These are phyloP conservation scores for Cercospora sp. DNA, from an alignment of 2,329 filamentous ascomycete species.

Conservation along the genomic window DNA sequence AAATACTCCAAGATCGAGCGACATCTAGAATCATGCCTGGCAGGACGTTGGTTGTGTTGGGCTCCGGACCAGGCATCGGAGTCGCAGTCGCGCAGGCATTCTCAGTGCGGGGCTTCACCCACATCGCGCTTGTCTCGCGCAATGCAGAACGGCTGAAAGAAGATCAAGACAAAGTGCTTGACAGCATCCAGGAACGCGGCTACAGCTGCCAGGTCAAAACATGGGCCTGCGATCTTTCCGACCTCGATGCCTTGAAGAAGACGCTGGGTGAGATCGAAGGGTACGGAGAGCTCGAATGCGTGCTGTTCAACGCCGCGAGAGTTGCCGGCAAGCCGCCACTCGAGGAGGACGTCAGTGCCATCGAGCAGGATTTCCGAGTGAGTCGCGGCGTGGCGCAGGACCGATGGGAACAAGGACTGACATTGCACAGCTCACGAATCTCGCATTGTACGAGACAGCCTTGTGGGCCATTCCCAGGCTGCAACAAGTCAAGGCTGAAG, in stretches of 20 bases:
- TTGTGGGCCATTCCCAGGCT: slow-evolving; percentile 51
- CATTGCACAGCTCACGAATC: slow-evolving; percentile 46
- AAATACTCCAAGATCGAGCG: not conserved
- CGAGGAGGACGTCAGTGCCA: slow-evolving; percentile 46
- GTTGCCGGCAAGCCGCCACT: slow-evolving; percentile 49
- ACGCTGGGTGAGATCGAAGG: slow-evolving; percentile 48
- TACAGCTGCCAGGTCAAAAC: slow-evolving; percentile 47
- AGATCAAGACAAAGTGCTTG: slow-evolving; percentile 35
- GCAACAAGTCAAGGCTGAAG: slow-evolving; percentile 37
- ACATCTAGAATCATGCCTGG: slow-evolving; percentile 28
- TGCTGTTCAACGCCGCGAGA: slow-evolving; percentile 57
- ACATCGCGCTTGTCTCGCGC: slow-evolving; percentile 53
- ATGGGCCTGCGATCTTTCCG: slow-evolving; percentile 49
- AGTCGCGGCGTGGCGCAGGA: not conserved
- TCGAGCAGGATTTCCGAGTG: slow-evolving; percentile 55
- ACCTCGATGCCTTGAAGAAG: slow-evolving; percentile 42
- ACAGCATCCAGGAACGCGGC: slow-evolving; percentile 37
- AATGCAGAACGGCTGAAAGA: slow-evolving; percentile 45
- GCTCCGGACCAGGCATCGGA: slow-evolving; percentile 54
- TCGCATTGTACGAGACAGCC: slow-evolving; percentile 52
- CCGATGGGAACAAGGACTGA: not conserved
- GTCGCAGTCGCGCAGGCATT: slow-evolving; percentile 46
- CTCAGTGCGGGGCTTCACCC: slow-evolving; percentile 47
- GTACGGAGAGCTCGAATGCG: slow-evolving; percentile 48
- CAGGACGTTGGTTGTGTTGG: slow-evolving; percentile 44